Base-by-base conservation (phyloP, 495 filamentous ascomycete genomes). In the Friedmanniomyces endolithicus region DNA sequence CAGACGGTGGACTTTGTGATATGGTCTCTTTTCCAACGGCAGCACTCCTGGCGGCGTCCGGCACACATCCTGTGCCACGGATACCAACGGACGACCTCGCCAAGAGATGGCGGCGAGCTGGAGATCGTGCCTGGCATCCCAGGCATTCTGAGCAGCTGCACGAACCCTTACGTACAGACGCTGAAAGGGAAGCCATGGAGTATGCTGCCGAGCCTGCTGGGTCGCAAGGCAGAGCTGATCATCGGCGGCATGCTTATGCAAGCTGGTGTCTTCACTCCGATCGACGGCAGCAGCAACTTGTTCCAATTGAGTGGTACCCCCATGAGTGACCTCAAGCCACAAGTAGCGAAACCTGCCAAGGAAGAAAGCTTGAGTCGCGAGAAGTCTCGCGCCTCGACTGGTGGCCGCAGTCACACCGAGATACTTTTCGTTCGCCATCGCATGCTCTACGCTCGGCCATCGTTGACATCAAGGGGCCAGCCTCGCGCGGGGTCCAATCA, bases 1-100 rank as follows among this genome's bases (percentile, higher is more conserved):
- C 59, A 97, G 86, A 76, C 94, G 58, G 78, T 96, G 48, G 86
- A 95, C 68, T 94, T 87, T 64, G 82, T 82, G 11, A 81, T 96
- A 27, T 84, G 78, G 71, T 71, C 76, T 1, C 68, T 95, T 1
- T 94, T 95, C 68, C 79, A 77, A 48, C 69, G 64, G 44, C 56
- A 75, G 48, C 67, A 67, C 34, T 48, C 69, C 0, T 67, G 65
- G 35, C 67, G 71, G n/a, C 78, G 74, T 65, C 81, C 81, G 0
- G 74, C 79, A 43, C 87, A 95, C 70, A 61, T 94, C 6, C 75
- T 95, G 11, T 85, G 84, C 57, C 80, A 89, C 73, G 89, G 88
- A 14, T 92, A 82, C 63, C 78, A 76, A 59, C 65, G 67, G 1
- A 61, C 62, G 9, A 52, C 56, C 11, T 52, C 54, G 11, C 56